These are phyloP conservation scores for Cryphonectria naterciae DNA, from an alignment of 2,329 filamentous ascomycete species.

Conservation along the genomic window DNA sequence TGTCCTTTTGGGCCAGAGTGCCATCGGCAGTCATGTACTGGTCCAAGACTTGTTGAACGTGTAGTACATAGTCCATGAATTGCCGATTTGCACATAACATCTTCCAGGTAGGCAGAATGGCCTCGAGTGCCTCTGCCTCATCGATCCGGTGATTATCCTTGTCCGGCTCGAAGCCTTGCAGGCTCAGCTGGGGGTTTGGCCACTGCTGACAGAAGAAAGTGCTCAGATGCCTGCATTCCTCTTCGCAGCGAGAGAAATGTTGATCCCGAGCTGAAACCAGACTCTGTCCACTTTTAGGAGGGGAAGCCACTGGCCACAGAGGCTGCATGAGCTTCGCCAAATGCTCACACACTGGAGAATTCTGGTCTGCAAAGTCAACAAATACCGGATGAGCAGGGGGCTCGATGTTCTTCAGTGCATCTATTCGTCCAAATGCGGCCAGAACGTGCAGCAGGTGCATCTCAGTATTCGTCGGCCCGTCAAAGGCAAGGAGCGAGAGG, in stretches of 20 bases:
- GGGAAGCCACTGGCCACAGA: neutral
- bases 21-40: neutral
- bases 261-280: no score
- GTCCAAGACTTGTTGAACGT: constrained; percentile 48
- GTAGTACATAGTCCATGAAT: constrained; percentile 47
- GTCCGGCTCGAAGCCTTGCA: constrained; percentile 34
- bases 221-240: constrained; percentile 38
- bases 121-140: constrained; percentile 41
- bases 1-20: neutral
- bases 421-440: constrained; percentile 12
- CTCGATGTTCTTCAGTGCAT: neutral
- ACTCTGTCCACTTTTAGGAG: no score
- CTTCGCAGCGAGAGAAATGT: neutral
- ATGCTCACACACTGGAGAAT: neutral
- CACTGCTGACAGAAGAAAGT: constrained; percentile 48
- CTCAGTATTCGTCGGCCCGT: neutral
- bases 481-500: constrained; percentile 9
- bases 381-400: constrained; percentile 16
- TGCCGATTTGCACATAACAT: constrained; percentile 53
- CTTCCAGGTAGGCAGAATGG: constrained; percentile 51
- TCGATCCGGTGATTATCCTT: constrained; percentile 41
- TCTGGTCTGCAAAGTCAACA: constrained; percentile 10
- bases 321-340: constrained; percentile 4
- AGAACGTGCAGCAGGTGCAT: constrained; percentile 7
- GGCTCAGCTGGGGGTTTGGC: constrained; percentile 45